These are phyloP conservation scores for Metschnikowia hibisci DNA, from an alignment of 805 yeast species.

Conservation along the genomic window DNA sequence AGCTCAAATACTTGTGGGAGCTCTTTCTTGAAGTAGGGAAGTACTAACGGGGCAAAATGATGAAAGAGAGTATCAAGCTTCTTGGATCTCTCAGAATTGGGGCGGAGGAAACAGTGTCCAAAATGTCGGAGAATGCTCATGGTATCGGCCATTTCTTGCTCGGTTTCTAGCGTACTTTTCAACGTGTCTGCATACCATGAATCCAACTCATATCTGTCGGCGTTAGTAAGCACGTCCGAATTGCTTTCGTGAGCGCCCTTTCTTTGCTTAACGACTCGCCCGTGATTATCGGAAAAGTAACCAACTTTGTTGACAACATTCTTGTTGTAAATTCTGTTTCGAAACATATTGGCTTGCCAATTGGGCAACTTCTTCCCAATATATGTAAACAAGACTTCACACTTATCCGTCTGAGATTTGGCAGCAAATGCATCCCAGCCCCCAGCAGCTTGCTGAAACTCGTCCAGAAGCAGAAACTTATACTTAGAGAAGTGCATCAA, in stretches of 20 bases:
- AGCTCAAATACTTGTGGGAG: conserved; percentile 1
- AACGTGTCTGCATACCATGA: conserved; percentile 2
- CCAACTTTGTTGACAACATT: conserved; percentile 9
- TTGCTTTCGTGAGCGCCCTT: background rate
- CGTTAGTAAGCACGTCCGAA: conserved; percentile 5
- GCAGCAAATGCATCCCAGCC: conserved; percentile 13
- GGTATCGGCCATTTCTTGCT: conserved; percentile 18
- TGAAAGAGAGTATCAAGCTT: conserved; percentile 6
- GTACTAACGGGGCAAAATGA: conserved; percentile 9
- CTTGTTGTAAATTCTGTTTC: conserved; percentile 10
- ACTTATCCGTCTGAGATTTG: conserved; percentile 8
- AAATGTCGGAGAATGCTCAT: conserved; percentile 15
- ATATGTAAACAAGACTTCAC: conserved; percentile 10
- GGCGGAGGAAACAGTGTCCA: conserved; percentile 16
- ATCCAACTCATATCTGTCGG: conserved; percentile 3
- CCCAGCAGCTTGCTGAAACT: conserved; percentile 7
- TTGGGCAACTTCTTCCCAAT: conserved; percentile 11
- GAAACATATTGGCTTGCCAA: conserved; percentile 10
- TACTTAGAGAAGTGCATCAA: conserved; percentile 14
- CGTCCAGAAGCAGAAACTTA: conserved; percentile 10
- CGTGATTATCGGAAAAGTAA: conserved; percentile 5
- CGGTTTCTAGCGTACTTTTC: conserved; percentile 5
- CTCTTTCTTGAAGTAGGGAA: conserved; percentile 9
- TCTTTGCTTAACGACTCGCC: conserved; percentile 3
- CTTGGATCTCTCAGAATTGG: background rate